These are phyloP conservation scores for Leccinum rimulosum DNA, from an alignment of 768 basidiomycete genomes.

Conservation along the genomic window DNA sequence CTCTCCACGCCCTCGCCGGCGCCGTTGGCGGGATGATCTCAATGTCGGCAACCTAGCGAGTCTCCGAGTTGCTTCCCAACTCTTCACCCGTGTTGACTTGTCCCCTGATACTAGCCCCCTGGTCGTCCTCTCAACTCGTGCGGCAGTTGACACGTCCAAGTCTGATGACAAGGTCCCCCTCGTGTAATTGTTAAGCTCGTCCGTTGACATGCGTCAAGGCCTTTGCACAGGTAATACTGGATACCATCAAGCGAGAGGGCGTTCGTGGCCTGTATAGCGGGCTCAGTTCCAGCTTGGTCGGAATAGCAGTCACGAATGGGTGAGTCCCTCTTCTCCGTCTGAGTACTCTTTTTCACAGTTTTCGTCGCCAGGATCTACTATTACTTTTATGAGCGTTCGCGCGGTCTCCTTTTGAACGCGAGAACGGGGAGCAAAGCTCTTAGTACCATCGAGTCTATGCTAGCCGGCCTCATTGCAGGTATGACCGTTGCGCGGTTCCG, in stretches of 20 bases:
- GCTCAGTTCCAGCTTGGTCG: conserved; percentile 77
- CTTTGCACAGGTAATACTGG: conserved; percentile 61
- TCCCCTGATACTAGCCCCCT: conserved; percentile 60
- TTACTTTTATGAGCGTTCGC: conserved; percentile 81
- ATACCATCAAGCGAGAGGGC: conserved; percentile 84
- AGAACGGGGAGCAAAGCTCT: conserved; percentile 65
- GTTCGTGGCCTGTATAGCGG: conserved; percentile 84
- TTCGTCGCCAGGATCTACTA: conserved; percentile 72
- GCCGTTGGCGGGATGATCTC: conserved; percentile 87
- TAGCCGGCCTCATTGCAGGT: conserved; percentile 88
- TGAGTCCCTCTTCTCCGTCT: conserved; percentile 33
- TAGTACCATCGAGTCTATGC: conserved; percentile 83
- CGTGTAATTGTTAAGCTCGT: not conserved
- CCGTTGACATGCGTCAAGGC: conserved; percentile 41
- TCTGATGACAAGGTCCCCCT: conserved; percentile 65
- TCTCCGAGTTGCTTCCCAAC: conserved; percentile 4
- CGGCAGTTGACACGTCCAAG: conserved; percentile 80
- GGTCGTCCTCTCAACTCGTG: conserved; percentile 88
- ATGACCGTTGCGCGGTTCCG: not conserved
- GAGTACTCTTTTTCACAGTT: not conserved
- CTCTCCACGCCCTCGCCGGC: conserved; percentile 85
- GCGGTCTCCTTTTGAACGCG: conserved; percentile 53
- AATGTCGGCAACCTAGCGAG: conserved; percentile 88
- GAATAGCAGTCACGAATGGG: conserved; percentile 94
- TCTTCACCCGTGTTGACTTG: not conserved